Base-by-base conservation (phyloP, 768 basidiomycete species). In the Termitomyces sp. region DNA sequence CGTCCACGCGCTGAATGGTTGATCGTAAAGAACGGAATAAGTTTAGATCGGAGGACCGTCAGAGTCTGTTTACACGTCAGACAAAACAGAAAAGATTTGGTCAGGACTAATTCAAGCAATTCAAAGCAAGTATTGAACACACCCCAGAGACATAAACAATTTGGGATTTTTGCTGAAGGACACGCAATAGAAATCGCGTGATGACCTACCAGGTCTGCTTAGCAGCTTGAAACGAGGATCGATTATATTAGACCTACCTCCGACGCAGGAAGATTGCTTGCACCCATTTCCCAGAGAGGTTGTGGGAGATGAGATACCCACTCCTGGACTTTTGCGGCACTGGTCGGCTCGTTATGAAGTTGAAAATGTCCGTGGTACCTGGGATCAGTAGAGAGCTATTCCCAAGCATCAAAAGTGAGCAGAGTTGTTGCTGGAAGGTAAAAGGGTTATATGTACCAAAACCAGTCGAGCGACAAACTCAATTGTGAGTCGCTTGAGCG, bases 251-350 rank as follows among this genome's bases (percentile, higher is more conserved):
- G 32, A n/a, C 10, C 62, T 52, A 90, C 92, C 80, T 90, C 84
- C 0, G 86, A 85, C 4, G 79, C 72, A 1, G 69, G 62, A 18
- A 79, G 67, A 66, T 91, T 82, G 54, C 70, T 80, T 10, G 70
- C 71, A 3, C 88, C 87, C 10, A 89, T 70, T 69, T 98, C 94
- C 95, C 95, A 98, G 4, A 98, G 74, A 6, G 79, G 78, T 70
- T 84, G 87, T 0, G 94, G 92, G 45, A 97, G 78, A 61, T 88
- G 84, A 28, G 79, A 68, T 18, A 93, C 62, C 93, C 94, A 97
- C 22, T 79, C 79, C 52, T 77, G 72, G 40, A 87, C 70, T 52
- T 71, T 75, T 33, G 63, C 57, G 62, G 67, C 60, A 55, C 70
- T 62, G 51, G 63, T 67, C 48, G 62, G 54, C 49, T 66, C 64